Evolutionary conservation across 352 stramenopile genomes (phyloP).

Genomic region (Plasmopara halstedii): DNA sequence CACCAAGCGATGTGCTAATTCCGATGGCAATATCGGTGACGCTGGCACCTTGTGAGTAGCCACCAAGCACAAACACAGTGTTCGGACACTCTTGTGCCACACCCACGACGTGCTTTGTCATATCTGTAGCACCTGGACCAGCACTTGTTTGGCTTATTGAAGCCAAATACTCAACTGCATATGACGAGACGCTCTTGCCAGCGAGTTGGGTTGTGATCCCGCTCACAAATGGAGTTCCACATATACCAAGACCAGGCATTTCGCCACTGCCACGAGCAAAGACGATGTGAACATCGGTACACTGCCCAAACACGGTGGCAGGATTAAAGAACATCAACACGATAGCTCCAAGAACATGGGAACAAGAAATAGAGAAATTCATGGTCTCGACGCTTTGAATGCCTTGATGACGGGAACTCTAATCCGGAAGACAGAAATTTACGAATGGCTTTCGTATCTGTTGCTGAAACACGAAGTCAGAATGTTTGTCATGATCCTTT

Average conservation of each 20-base stretch:
- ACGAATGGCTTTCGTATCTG: too few species aligned
- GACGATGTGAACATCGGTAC: slow-evolving; percentile 13
- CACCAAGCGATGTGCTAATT: slow-evolving; percentile 14
- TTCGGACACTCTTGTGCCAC: slow-evolving; percentile 17
- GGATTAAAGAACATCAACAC: not conserved
- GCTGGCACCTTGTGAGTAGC: slow-evolving; percentile 25
- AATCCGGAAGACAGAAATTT: too few species aligned
- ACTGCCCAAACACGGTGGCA: slow-evolving; percentile 1
- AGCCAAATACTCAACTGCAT: slow-evolving; percentile 21
- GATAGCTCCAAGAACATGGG: not conserved
- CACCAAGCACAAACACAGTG: slow-evolving; percentile 16
- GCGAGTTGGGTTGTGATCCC: slow-evolving; percentile 6
- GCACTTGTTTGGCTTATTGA: slow-evolving; percentile 13
- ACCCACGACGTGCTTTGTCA: slow-evolving; percentile 19
- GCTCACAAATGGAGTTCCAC: slow-evolving; percentile 13
- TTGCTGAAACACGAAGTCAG: too few species aligned
- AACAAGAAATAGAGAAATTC: slow-evolving; percentile 4
- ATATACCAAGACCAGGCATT: slow-evolving; percentile 18
- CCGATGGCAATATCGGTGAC: slow-evolving; percentile 26
- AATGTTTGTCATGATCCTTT: too few species aligned
- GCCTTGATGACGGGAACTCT: too few species aligned
- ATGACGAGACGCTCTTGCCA: slow-evolving; percentile 17
- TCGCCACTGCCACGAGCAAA: slow-evolving; percentile 13
- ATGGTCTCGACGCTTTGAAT: slow-evolving; percentile 1
- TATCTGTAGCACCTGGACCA: slow-evolving; percentile 18